Evolutionary conservation across 1,284 basidiomycete species (phyloP), one percentile per base, ranked within the genome.

Genomic region (Ceratobasidium sp.): DNA sequence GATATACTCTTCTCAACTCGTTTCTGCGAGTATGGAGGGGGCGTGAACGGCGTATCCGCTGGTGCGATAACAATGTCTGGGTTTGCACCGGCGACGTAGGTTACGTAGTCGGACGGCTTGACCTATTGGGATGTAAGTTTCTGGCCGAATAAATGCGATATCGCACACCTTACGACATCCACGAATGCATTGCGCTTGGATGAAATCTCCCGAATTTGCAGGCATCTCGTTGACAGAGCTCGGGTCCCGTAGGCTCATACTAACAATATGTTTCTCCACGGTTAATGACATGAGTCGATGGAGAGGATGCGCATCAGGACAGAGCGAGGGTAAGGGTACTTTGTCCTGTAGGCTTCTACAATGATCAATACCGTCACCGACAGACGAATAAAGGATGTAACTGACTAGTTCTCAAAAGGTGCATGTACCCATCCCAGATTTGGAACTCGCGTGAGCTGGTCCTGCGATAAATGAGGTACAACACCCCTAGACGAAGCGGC

Each of bases 351-450:
- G 79, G 80, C 91, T 93, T 77, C 59, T 41, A 57, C 47, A 59
- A 64, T 59, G 51, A 74, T 54, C 47, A 63, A 63, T 53, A 50
- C 60, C 36, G 33, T 44, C 47, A 36, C 53, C 50, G 22, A 41
- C 29, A 66, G 19, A 50, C 57, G 47, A 56, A 19, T 14, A 56
- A 29, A 31, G 33, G 47, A 19, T 56, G 17, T n/a, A 54, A 86
- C 92, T 87, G 81, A 94, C 93, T 94, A 94, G 31, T 90, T 88
- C 82, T 95, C 93, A 79, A 93, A 93, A 0, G 92, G 88, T 0
- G 93, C 81, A 77, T 92, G 86, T 0, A 92, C 82, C 87, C 90
- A 92, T 75, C 81, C 84, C 41, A 92, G 86, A 0, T 88, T 85
- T 7, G 83, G 80, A 1, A 88, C 87, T 27, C 79, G 75, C 19